Evolutionary conservation across 345 rosid species (phyloP).

Genomic region (Lepidium africanum): DNA sequence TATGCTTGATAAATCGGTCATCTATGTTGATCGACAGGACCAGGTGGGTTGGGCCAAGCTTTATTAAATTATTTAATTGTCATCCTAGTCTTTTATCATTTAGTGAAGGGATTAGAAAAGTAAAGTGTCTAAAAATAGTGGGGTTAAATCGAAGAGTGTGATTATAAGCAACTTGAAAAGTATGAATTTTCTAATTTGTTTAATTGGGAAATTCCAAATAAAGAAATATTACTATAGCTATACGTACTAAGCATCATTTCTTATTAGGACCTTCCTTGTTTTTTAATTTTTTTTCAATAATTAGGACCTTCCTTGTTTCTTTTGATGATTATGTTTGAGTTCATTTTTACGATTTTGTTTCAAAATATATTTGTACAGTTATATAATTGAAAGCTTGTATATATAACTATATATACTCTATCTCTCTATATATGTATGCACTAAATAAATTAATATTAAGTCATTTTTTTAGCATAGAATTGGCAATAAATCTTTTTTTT

Average conservation of each 20-base stretch:
- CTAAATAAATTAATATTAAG: too few relatives aligned
- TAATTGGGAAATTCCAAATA: not conserved
- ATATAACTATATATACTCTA: too few relatives aligned
- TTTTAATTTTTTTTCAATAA: too few relatives aligned
- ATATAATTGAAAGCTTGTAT: too few relatives aligned
- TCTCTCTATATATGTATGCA: too few relatives aligned
- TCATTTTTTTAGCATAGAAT: too few relatives aligned
- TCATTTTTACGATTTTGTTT: not conserved
- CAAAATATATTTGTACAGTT: too few relatives aligned
- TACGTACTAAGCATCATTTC: not conserved
- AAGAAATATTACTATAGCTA: not conserved
- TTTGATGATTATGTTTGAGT: not conserved
- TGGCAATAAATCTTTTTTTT: too few relatives aligned
- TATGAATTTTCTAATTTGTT: not conserved
- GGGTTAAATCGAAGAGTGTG: slow-evolving; percentile 16
- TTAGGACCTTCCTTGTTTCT: not conserved
- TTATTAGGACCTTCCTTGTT: not conserved
- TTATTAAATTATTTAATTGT: not conserved
- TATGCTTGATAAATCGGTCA: not conserved
- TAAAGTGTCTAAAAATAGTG: slow-evolving; percentile 3
- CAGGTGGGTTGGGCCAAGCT: slow-evolving; percentile 18
- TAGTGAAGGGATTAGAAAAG: not conserved
- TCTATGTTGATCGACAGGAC: slow-evolving; percentile 2
- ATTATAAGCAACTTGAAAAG: not conserved
- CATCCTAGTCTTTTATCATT: not conserved